Evolutionary conservation across 2,329 filamentous ascomycete genomes (phyloP), one percentile per base, ranked within the genome.

Genomic region (Claviceps lovelessii): DNA sequence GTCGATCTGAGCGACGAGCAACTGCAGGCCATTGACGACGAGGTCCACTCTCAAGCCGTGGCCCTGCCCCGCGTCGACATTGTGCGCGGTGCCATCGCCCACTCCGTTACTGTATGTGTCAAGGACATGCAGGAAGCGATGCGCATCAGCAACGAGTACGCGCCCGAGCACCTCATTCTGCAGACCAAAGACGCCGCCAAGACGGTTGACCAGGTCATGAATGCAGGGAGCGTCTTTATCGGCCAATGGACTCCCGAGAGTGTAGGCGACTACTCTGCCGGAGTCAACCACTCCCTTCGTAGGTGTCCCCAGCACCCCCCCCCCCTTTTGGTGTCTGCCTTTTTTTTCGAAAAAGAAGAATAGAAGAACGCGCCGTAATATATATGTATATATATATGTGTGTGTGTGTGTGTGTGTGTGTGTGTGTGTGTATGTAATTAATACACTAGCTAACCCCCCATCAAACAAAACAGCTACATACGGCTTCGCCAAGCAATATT

Each of bases 401-500:
- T n/a, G n/a, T n/a, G n/a, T n/a, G n/a, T n/a, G n/a, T n/a, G n/a
- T n/a, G n/a, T n/a, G n/a, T n/a, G n/a, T n/a, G n/a, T n/a, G n/a
- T n/a, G n/a, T n/a, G n/a, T n/a, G n/a, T n/a, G n/a, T n/a, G n/a
- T n/a, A n/a, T n/a, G 19, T 15, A 5, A 3, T 11, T 8, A 8
- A 28, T 29, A 3, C 3, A 11, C 9, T 46, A 17, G 13, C 39
- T n/a, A 31, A 19, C 37, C 11, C 19, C 5, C 23, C 23, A 29
- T 45, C 13, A 31, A 35, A 49, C 1, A 42, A 42, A 29, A 3
- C 61, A 95, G 90, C 93, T 53, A 98, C 93, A 0, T 98, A 97
- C 66, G 93, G 93, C 45, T 98, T 95, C 65, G 93, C 93, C 51
- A 95, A 95, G 73, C 93, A 98, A 70, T 98, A 98, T 74, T 96